Evolutionary conservation across 2,329 filamentous ascomycete species (phyloP), one percentile per base, ranked within the genome.

Genomic region (Exophiala sp.): DNA sequence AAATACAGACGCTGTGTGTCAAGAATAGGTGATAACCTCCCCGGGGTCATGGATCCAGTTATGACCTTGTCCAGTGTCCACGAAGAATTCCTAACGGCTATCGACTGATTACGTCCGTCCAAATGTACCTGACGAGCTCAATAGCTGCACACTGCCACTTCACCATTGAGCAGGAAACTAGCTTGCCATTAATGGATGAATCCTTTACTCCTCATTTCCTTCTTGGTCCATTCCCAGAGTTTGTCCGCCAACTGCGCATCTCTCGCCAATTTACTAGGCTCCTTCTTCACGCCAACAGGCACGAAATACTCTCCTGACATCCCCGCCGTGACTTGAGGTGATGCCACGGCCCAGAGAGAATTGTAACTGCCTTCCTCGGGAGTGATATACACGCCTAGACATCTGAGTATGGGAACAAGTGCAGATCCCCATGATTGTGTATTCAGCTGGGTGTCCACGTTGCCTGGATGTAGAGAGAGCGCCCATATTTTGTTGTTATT

Each of bases 151-250:
- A 18, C 16, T 18, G 16, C 16, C 16, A 18, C 3, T 18, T 18
- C 16, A 18, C 16, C 2, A 18, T 18, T 2, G 16, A 18, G 16
- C 16, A 18, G 16, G 24, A 29, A 8, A 29, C 24, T 5, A 8
- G 24, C 24, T 29, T 29, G 7, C 24, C 24, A 29, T 4, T 8
- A 29, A 5, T 29, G 24, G 21, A 53, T 36, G 9, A 48, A 43
- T 20, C 24, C 42, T 52, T 56, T 55, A 14, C 33, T 41, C 39
- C 33, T 41, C 45, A 70, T 64, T 52, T 70, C 64, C 38, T 58
- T 57, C 52, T 75, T 71, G 3, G 72, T 71, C 73, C 72, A 75
- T 32, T 73, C 69, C 72, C 73, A 75, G 24, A 75, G 62, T 47
- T 54, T 62, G 36, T 55, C 61, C 0, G 65, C 71, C 51, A 72